phyloP scores from a whole-genome alignment of 306 rosid species.

The Casuarina cunninghamiana region DNA sequence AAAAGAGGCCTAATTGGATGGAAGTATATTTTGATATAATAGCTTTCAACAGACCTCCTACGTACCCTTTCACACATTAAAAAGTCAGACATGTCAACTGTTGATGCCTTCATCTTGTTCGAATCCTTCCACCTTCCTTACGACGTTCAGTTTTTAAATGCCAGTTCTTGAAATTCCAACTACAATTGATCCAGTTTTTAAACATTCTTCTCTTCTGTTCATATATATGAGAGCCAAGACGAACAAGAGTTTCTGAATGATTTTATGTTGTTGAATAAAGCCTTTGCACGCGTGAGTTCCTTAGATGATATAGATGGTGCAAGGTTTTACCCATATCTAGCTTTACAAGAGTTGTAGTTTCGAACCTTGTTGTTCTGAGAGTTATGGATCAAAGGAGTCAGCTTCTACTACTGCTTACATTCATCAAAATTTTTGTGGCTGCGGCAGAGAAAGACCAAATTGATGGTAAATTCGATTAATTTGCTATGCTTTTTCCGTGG shows the following conservation, averaged over 20 bases:
- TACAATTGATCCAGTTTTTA: too few species aligned
- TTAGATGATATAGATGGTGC: background rate
- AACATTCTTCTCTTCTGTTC: too few species aligned
- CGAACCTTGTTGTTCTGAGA: background rate
- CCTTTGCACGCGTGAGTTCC: background rate
- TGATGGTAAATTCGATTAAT: constrained; percentile 29
- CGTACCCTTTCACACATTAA: too few species aligned
- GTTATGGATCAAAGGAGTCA: constrained; percentile 17
- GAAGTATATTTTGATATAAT: too few species aligned
- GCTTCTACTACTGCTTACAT: constrained; percentile 4
- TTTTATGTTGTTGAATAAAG: background rate
- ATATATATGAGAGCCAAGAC: background rate
- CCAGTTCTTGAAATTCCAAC: too few species aligned
- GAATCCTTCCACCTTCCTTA: too few species aligned
- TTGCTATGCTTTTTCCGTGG: background rate
- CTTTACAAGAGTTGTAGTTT: background rate
- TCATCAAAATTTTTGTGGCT: background rate
- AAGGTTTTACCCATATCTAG: background rate
- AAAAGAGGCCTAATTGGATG: too few species aligned
- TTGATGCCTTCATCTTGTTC: too few species aligned
- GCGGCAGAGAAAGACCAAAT: background rate
- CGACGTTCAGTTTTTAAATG: too few species aligned
- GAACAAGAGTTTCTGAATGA: background rate
- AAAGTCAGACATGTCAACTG: too few species aligned
- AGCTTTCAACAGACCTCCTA: too few species aligned